Evolutionary conservation across 805 yeast species (phyloP).

Genomic region (Candida yuanshanica): DNA sequence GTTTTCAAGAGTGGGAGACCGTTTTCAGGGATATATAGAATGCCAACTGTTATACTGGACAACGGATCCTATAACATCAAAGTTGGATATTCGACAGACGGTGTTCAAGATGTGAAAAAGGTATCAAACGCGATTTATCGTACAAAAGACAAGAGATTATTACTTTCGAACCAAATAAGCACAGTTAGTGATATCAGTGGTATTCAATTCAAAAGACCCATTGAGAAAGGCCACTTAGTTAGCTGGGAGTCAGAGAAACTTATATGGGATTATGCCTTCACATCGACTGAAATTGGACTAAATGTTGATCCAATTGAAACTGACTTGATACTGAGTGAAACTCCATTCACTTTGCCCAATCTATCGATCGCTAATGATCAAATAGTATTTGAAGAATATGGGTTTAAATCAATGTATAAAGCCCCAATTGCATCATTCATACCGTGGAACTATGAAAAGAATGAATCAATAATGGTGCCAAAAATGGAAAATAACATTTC

Average conservation of each 20-base stretch:
- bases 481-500: slow-evolving; percentile 14
- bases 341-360: slow-evolving; percentile 77
- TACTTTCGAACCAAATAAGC: slow-evolving; percentile 65
- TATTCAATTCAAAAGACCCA: slow-evolving; percentile 70
- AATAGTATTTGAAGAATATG: slow-evolving; percentile 90
- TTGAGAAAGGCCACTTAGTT: slow-evolving; percentile 80
- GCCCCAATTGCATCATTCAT: slow-evolving; percentile 55
- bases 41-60: slow-evolving; percentile 56
- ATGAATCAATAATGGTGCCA: slow-evolving; percentile 25
- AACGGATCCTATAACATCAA: slow-evolving; percentile 88
- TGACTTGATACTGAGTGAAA: slow-evolving; percentile 68
- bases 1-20: too few species aligned
- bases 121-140: slow-evolving; percentile 69
- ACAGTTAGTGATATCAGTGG: slow-evolving; percentile 70
- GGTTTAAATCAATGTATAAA: slow-evolving; percentile 64
- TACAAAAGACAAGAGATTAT: slow-evolving; percentile 67
- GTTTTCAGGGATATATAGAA: too few species aligned
- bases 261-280: slow-evolving; percentile 73
- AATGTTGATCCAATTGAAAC: slow-evolving; percentile 43
- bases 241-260: slow-evolving; percentile 90
- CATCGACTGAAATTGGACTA: slow-evolving; percentile 31
- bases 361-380: slow-evolving; percentile 84
- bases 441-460: slow-evolving; percentile 48
- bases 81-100: slow-evolving; percentile 40
- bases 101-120: slow-evolving; percentile 35